phyloP scores from a whole-genome alignment of 2,329 filamentous ascomycete genomes.

The Massarina eburnea region DNA sequence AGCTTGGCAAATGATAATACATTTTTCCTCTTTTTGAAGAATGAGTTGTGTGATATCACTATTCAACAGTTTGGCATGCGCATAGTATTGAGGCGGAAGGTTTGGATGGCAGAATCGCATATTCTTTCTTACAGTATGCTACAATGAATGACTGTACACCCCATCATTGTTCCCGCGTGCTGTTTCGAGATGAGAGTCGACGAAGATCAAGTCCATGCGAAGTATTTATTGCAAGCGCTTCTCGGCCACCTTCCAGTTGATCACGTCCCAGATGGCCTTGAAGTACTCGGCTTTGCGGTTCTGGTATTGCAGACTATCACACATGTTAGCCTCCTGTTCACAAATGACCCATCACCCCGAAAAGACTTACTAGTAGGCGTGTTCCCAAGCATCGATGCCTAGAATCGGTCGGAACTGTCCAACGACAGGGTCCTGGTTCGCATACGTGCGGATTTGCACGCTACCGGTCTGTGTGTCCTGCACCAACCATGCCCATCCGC shows the following conservation, averaged over 20 bases:
- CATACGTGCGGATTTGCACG: constrained; percentile 70
- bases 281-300: constrained; percentile 98
- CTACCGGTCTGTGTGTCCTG: constrained; percentile 63
- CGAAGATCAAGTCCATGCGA: no score
- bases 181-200: no score
- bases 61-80: no score
- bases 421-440: constrained; percentile 85
- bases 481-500: constrained; percentile 65
- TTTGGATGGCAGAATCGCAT: background rate
- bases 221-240: constrained; percentile 64
- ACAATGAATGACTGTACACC: background rate
- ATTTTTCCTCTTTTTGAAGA: background rate
- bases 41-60: no score
- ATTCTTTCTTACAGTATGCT: constrained; percentile 6
- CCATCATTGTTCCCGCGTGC: no score
- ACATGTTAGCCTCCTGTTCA: constrained; percentile 3
- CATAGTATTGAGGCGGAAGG: background rate
- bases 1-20: background rate
- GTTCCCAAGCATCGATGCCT: constrained; percentile 94
- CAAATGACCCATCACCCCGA: background rate
- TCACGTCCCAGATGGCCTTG: constrained; percentile 86
- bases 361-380: constrained; percentile 77
- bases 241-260: constrained; percentile 92
- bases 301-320: constrained; percentile 76
- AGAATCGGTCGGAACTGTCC: constrained; percentile 81